Percentiles rank a stretch among this genome's conserved stretches.
Evolutionary conservation across 352 stramenopile species (phyloP).

Genomic region (Globisporangium okanoganense): DNA sequence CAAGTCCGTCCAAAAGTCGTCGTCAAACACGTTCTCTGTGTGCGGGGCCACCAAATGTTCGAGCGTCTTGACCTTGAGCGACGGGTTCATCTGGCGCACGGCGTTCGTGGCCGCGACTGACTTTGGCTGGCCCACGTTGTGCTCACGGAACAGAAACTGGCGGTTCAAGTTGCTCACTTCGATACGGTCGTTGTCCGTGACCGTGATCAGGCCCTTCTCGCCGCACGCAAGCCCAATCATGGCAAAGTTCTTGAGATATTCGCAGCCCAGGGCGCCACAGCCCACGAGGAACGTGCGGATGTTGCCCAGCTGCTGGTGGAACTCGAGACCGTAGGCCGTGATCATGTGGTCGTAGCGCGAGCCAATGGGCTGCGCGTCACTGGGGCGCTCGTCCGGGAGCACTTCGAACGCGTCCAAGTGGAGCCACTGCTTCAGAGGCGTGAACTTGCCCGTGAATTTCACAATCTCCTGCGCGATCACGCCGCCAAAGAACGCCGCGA

Average conservation of each 20-base stretch:
- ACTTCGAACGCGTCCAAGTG: slow-evolving; percentile 84
- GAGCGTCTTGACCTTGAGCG: slow-evolving; percentile 77
- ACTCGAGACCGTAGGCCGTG: slow-evolving; percentile 59
- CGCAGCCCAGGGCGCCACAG: slow-evolving; percentile 75
- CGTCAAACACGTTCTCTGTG: slow-evolving; percentile 80
- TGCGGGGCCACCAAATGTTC: slow-evolving; percentile 78
- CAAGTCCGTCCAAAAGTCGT: slow-evolving; percentile 77
- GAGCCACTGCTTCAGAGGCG: slow-evolving; percentile 80
- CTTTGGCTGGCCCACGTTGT: slow-evolving; percentile 85
- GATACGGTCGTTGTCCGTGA: slow-evolving; percentile 86
- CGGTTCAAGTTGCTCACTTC: slow-evolving; percentile 88
- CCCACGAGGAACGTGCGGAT: slow-evolving; percentile 80
- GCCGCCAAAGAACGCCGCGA: slow-evolving; percentile 80
- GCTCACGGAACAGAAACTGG: slow-evolving; percentile 83
- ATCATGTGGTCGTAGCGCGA: slow-evolving; percentile 84
- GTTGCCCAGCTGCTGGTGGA: slow-evolving; percentile 63
- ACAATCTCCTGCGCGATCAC: slow-evolving; percentile 85
- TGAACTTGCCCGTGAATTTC: slow-evolving; percentile 88
- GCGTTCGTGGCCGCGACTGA: slow-evolving; percentile 76
- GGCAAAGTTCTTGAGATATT: slow-evolving; percentile 87
- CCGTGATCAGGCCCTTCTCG: slow-evolving; percentile 72
- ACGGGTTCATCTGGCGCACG: slow-evolving; percentile 68
- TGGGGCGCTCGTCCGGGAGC: slow-evolving; percentile 55
- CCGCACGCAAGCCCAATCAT: slow-evolving; percentile 78
- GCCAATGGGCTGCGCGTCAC: slow-evolving; percentile 45